Percentiles rank a stretch among this genome's conserved stretches.
Evolutionary conservation across 1,139 yeast species (phyloP).

Genomic region (Sugiyamaella novakii): DNA sequence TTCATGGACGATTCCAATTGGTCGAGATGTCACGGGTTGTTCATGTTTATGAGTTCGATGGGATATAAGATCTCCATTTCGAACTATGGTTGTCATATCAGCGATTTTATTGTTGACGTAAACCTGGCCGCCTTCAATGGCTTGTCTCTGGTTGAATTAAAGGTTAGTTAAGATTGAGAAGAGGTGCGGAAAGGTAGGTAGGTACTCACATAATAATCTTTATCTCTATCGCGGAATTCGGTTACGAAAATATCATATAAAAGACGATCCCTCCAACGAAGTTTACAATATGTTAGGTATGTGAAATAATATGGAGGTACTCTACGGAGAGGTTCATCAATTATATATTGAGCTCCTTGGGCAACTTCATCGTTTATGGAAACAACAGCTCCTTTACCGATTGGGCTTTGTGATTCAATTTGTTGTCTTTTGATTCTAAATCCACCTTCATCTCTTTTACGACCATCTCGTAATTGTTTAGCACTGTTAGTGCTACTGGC

Average conservation of each 20-base stretch:
- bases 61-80: constrained; percentile 81
- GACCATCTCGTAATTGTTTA: constrained; percentile 13
- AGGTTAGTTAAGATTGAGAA: constrained; percentile 4
- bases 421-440: constrained; percentile 36
- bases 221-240: constrained; percentile 83
- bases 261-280: constrained; percentile 84
- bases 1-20: constrained; percentile 73
- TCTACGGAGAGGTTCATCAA: constrained; percentile 54
- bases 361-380: constrained; percentile 41
- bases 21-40: constrained; percentile 77
- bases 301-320: constrained; percentile 88
- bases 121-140: constrained; percentile 75
- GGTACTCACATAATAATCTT: constrained; percentile 55
- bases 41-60: constrained; percentile 90
- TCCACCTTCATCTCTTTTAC: constrained; percentile 33
- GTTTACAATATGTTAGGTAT: constrained; percentile 86
- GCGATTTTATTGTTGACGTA: constrained; percentile 69
- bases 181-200: neutral
- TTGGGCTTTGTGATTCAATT: constrained; percentile 27
- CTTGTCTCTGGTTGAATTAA: constrained; percentile 41
- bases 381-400: constrained; percentile 25
- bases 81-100: constrained; percentile 61
- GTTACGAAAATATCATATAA: constrained; percentile 75
- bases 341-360: constrained; percentile 44
- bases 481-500: constrained; percentile 12